Base-by-base conservation (phyloP, 352 stramenopile species). In the Globisporangium abappressorium region DNA sequence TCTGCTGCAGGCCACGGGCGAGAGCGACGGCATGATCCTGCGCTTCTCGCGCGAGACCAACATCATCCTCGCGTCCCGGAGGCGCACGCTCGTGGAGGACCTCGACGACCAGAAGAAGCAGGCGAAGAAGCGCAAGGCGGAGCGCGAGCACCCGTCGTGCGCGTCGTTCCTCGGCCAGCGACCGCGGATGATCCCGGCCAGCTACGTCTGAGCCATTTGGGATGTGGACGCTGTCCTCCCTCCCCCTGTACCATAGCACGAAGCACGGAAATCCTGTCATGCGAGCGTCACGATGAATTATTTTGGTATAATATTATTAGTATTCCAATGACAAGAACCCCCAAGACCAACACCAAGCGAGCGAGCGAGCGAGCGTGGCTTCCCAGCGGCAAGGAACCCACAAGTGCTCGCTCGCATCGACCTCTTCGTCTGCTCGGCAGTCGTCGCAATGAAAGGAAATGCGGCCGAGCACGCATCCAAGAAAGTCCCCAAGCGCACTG, bases 11-110 rank as follows among this genome's bases (percentile, higher is more conserved):
- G 63, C 61, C 47, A 79, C 77, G 0, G 81, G 81, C 34, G 80
- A 87, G 61, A 85, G 74, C 59, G 81, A 89, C 26, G 81, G 78
- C 36, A 89, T 89, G 72, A 89, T 89, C 72, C 69, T 86, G 66
- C 81, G 81, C 22, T 87, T 85, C 75, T 84, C 81, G 33, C 71
- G 81, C 5, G 79, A 89, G 70, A 76, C 81, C 0, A 87, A 84
- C 69, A 89, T 89, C 69, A 89, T 87, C 60, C 79, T 87, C 49
- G 70, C 72, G 65, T 89, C 81, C 20, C 78, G 81, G 5, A 68
- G 80, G 56, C 76, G 77, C 49, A 84, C 81, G 14, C 74, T 85
- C 30, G 65, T 77, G 26, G 81, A 87, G 57, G 68, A 80, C 55
- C 43, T 75, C 12, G 76, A 74, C n/a, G 68, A 41, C 41, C 22